Conservation (phyloP, 2,329 filamentous ascomycete species). For the Aspergillus hiratsukae region DNA sequence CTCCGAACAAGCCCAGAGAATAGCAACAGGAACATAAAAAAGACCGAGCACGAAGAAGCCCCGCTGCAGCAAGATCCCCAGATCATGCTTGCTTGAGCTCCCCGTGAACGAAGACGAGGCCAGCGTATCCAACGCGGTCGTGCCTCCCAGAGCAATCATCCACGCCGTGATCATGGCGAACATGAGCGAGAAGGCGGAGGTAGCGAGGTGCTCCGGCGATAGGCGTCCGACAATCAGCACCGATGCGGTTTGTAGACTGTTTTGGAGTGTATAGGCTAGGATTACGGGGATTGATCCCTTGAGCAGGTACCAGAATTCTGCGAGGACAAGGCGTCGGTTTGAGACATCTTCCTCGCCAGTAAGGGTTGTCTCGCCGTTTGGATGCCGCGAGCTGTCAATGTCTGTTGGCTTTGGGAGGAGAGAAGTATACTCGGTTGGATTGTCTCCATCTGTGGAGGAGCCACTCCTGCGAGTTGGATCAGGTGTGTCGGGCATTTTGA, state of each 20-base stretch:
- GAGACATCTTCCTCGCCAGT: constrained; percentile 36
- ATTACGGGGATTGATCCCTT: constrained; percentile 73
- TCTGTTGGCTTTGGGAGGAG: constrained; percentile 23
- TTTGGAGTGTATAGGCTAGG: constrained; percentile 78
- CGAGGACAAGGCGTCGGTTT: constrained; percentile 37
- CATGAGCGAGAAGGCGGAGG: constrained; percentile 86
- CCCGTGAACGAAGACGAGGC: constrained; percentile 80
- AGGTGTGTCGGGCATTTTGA: constrained; percentile 9
- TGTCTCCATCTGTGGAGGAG: neutral
- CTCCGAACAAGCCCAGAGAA: constrained; percentile 72
- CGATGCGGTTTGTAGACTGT: constrained; percentile 76
- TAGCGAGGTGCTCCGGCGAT: constrained; percentile 74
- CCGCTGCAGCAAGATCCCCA: constrained; percentile 74
- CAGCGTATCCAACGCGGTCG: constrained; percentile 79
- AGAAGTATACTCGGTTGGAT: constrained; percentile 23
- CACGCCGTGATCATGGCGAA: constrained; percentile 86
- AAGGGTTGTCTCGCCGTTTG: constrained; percentile 33
- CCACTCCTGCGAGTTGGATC: neutral
- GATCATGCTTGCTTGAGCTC: constrained; percentile 69
- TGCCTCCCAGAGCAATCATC: constrained; percentile 80
- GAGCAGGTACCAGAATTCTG: constrained; percentile 64
- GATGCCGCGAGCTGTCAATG: constrained; percentile 1
- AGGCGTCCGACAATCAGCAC: constrained; percentile 76
- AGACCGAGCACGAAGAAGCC: constrained; percentile 66
- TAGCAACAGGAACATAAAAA: constrained; percentile 68